Conservation (phyloP, 2,329 filamentous ascomycete species). For the Dryadomyces quercivorus region DNA sequence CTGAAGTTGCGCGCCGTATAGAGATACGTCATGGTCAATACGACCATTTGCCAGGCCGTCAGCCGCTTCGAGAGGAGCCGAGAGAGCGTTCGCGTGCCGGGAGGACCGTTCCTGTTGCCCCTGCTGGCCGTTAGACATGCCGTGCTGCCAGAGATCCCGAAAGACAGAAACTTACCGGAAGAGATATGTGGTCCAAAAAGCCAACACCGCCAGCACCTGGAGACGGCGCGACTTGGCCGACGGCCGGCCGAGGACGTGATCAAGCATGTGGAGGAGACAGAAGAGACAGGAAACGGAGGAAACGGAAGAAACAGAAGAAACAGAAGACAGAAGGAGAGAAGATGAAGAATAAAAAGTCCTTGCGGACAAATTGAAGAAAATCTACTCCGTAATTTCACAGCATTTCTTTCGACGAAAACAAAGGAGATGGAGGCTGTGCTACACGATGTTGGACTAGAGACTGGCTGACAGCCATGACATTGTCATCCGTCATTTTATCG, state of each 20-base stretch:
- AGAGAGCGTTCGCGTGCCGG: slow-evolving; percentile 58
- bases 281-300: neutral
- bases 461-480: too few species aligned
- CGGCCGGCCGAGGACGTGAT: slow-evolving; percentile 84
- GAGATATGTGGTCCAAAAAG: slow-evolving; percentile 83
- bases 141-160: slow-evolving; percentile 8
- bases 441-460: too few species aligned
- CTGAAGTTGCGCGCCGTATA: slow-evolving; percentile 90
- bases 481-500: too few species aligned
- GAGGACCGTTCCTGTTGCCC: slow-evolving; percentile 82
- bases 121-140: slow-evolving; percentile 27
- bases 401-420: too few species aligned
- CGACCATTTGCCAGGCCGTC: slow-evolving; percentile 81
- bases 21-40: slow-evolving; percentile 79
- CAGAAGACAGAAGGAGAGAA: too few species aligned
- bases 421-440: too few species aligned
- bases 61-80: slow-evolving; percentile 55
- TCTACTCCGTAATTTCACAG: too few species aligned
- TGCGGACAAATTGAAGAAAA: neutral
- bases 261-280: slow-evolving; percentile 40
- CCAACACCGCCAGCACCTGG: slow-evolving; percentile 81
- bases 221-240: slow-evolving; percentile 85
- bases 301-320: neutral
- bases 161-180: slow-evolving; percentile 42
- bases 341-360: neutral